Base-by-base conservation (phyloP, 139 green algal species). In the Chlamydomonas sp. region DNA sequence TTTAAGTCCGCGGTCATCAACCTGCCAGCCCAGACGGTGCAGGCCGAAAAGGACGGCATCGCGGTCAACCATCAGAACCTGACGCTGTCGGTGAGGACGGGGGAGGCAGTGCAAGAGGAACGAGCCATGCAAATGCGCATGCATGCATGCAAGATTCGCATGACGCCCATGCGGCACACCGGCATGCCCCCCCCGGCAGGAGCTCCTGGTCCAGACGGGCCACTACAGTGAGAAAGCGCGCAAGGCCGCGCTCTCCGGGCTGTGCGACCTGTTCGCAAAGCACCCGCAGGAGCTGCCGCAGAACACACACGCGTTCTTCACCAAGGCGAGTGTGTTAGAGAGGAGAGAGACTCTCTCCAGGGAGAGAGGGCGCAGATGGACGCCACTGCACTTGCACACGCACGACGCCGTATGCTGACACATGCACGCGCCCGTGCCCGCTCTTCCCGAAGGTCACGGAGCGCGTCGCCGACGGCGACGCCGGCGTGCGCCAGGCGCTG, bases 161-260 rank as follows among this genome's bases (percentile, higher is more conserved):
- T 50, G 29, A 30, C 35, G 22, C 36, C 3, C 62, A 29, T 6
- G 4, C 70, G 29, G 16, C 38, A 62, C 22, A n/a, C n/a, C n/a
- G n/a, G n/a, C n/a, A n/a, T n/a, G n/a, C n/a, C n/a, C n/a, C 62
- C 22, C 13, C 62, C 22, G 24, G 24, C 83, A 95, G 87, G 90
- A 96, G 34, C 74, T 96, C 30, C 74, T 96, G 35, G 67, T 37
- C 20, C 88, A 96, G 74, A 82, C 76, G 22, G 35, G 58, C 0
- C 90, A 96, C 73, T 89, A 96, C 84, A 90, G 78, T 59, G 85
- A 88, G 38, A 84, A 84, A 30, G 79, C 90, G 8, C 75, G 90
- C 3, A 72, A 76, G 16, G 75, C 89, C 3, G 88, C 88, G 2
- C 69, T 95, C 22, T 26, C 47, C 1, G 89, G 90, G 3, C 67